These are phyloP conservation scores for Lolium perenne DNA, from an alignment of 176 grass and related monocot genomes.

Conservation along the genomic window DNA sequence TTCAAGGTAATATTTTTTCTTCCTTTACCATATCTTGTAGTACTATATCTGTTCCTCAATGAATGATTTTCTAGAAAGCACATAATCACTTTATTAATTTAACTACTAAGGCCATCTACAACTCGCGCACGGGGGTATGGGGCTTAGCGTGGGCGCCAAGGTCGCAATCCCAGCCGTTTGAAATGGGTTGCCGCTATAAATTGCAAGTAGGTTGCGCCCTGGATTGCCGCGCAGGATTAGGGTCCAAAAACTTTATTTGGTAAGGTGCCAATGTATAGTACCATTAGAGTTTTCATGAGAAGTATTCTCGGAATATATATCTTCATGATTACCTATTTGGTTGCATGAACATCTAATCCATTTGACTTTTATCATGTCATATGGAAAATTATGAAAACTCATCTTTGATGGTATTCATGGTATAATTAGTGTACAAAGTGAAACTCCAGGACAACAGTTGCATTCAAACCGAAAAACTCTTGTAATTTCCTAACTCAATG, in stretches of 20 bases:
- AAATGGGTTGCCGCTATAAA: too few species aligned
- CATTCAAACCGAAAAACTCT: not conserved
- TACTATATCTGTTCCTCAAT: not conserved
- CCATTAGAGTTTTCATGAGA: not conserved
- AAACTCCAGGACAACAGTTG: not conserved
- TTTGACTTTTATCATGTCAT: not conserved
- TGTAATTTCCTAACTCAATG: not conserved
- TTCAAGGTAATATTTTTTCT: slow-evolving; percentile 45
- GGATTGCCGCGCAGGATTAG: too few species aligned
- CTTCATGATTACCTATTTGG: not conserved
- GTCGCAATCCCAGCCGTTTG: too few species aligned
- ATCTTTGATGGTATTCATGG: not conserved
- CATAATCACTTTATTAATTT: not conserved
- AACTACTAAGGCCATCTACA: not conserved
- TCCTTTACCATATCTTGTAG: not conserved
- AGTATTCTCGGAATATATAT: not conserved
- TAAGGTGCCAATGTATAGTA: not conserved
- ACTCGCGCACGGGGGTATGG: too few species aligned
- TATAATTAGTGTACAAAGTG: not conserved
- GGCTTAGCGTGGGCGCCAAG: too few species aligned
- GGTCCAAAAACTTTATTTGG: not conserved
- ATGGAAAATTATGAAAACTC: not conserved
- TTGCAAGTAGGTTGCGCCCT: too few species aligned
- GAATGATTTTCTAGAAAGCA: not conserved
- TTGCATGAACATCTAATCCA: not conserved